Evolutionary conservation across 331 rosid species (phyloP).

Genomic region (Malus hybrid): DNA sequence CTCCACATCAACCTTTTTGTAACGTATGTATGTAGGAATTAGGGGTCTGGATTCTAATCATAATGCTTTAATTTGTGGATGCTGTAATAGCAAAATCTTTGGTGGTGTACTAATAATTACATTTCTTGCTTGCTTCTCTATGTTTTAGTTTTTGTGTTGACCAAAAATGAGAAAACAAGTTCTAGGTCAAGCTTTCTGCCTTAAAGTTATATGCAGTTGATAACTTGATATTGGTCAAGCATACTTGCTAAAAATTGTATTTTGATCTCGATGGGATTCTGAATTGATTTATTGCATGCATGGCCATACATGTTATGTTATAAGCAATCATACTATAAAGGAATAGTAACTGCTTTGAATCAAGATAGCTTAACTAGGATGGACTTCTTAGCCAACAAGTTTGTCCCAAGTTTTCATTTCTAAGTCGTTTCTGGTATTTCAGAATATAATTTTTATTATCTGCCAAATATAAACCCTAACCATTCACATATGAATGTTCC

Average conservation of each 20-base stretch:
- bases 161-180: not conserved
- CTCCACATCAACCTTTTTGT: not conserved
- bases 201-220: not conserved
- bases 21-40: not conserved
- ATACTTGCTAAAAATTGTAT: not conserved
- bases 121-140: not conserved
- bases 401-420: not conserved
- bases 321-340: not conserved
- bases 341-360: not conserved
- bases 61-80: not conserved
- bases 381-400: not conserved
- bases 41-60: not conserved
- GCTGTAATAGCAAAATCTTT: not conserved
- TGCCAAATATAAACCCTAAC: not conserved
- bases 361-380: not conserved
- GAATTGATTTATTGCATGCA: not conserved
- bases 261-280: not conserved
- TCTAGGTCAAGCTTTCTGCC: not conserved
- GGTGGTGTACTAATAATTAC: not conserved
- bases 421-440: not conserved
- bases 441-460: not conserved
- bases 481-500: constrained; percentile 27
- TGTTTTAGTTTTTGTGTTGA: not conserved
- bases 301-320: not conserved
- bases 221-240: not conserved